These are phyloP conservation scores for Hymenoscyphus occultus DNA, from an alignment of 2,329 filamentous ascomycete species.

Conservation along the genomic window DNA sequence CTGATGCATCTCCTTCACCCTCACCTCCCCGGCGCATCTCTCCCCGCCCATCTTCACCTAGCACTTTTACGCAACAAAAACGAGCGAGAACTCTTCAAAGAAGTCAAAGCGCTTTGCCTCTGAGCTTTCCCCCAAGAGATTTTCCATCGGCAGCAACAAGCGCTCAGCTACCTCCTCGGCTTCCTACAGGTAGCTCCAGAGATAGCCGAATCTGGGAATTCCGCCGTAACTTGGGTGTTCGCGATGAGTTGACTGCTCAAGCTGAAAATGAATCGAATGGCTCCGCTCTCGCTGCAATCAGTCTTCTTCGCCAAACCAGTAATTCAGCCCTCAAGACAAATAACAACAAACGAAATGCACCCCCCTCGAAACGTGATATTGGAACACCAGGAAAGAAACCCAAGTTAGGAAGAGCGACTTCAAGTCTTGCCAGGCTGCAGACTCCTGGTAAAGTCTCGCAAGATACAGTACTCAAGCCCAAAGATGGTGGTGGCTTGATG, in stretches of 20 bases:
- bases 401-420: slow-evolving; percentile 58
- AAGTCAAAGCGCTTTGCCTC: slow-evolving; percentile 65
- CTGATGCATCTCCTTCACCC: slow-evolving; percentile 63
- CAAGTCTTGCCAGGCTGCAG: slow-evolving; percentile 62
- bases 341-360: slow-evolving; percentile 62
- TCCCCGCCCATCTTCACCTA: slow-evolving; percentile 46
- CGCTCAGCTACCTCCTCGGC: slow-evolving; percentile 44
- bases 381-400: slow-evolving; percentile 52
- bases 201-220: slow-evolving; percentile 91
- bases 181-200: slow-evolving; percentile 71
- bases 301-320: slow-evolving; percentile 70
- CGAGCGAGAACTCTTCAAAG: slow-evolving; percentile 56
- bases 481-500: slow-evolving; percentile 39
- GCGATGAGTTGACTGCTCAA: slow-evolving; percentile 75
- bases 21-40: slow-evolving; percentile 58
- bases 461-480: slow-evolving; percentile 26
- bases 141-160: slow-evolving; percentile 40
- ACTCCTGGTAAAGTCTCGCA: slow-evolving; percentile 33
- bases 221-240: slow-evolving; percentile 76
- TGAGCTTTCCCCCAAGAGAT: slow-evolving; percentile 52
- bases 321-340: slow-evolving; percentile 52
- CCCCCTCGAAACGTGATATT: slow-evolving; percentile 35
- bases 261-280: slow-evolving; percentile 78
- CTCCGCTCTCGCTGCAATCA: slow-evolving; percentile 78
- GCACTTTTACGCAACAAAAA: slow-evolving; percentile 42